A percentile compares a stretch with the other conserved stretches of the same genome.
phyloP scores from a whole-genome alignment of 495 filamentous ascomycete species.

The Neurospora hispaniola region DNA sequence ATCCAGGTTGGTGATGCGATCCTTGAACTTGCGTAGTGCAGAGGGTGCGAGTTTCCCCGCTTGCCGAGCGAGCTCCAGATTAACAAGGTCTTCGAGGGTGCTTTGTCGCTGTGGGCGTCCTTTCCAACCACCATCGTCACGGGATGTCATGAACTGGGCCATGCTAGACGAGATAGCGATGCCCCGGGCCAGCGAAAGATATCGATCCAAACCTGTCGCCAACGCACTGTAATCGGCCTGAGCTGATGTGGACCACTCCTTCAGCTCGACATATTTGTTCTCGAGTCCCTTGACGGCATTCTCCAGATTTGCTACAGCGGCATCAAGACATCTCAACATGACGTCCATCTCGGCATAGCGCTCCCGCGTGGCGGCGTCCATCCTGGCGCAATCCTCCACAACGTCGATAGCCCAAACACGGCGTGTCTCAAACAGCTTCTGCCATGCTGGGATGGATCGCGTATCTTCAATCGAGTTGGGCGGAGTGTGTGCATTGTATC shows the following conservation, averaged over 20 bases:
- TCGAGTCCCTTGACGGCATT: slow-evolving; percentile 65
- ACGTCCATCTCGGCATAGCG: slow-evolving; percentile 56
- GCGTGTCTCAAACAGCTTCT: slow-evolving; percentile 63
- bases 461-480: slow-evolving; percentile 66
- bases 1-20: slow-evolving; percentile 36
- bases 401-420: slow-evolving; percentile 63
- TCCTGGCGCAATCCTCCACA: slow-evolving; percentile 49
- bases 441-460: slow-evolving; percentile 70
- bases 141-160: slow-evolving; percentile 44
- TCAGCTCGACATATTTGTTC: slow-evolving; percentile 60
- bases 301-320: slow-evolving; percentile 71
- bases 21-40: slow-evolving; percentile 34
- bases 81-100: slow-evolving; percentile 63
- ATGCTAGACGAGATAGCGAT: slow-evolving; percentile 45
- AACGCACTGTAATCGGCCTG: slow-evolving; percentile 58
- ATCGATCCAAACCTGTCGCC: slow-evolving; percentile 56
- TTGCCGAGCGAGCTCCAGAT: slow-evolving; percentile 51
- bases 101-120: slow-evolving; percentile 25
- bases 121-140: slow-evolving; percentile 31
- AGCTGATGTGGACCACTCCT: slow-evolving; percentile 60
- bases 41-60: slow-evolving; percentile 45
- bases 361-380: slow-evolving; percentile 38
- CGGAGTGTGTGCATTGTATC: slow-evolving; percentile 46
- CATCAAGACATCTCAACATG: slow-evolving; percentile 61
- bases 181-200: slow-evolving; percentile 48